phyloP scores from a whole-genome alignment of 495 filamentous ascomycete genomes.

The Penicillium ochrochloron region DNA sequence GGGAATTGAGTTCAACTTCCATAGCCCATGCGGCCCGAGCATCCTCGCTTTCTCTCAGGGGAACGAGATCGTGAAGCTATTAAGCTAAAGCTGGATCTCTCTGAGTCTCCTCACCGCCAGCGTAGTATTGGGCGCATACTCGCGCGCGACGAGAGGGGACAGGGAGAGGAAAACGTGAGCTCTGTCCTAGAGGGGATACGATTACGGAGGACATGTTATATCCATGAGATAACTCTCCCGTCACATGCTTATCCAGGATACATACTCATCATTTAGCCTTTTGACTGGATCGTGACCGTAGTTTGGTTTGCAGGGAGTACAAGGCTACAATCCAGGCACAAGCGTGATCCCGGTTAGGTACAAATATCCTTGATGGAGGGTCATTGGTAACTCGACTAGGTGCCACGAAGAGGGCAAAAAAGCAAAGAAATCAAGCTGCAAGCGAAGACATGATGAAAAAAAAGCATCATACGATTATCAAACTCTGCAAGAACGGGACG shows the following conservation, averaged over 20 bases:
- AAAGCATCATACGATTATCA: neutral
- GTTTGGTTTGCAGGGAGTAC: neutral
- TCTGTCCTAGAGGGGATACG: conserved; percentile 1
- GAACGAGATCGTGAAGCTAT: neutral
- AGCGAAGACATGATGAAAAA: neutral
- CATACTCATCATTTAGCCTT: neutral
- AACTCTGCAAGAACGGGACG: neutral
- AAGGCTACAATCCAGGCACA: neutral
- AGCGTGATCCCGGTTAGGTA: neutral
- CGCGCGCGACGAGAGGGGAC: conserved; percentile 11
- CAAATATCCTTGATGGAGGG: neutral
- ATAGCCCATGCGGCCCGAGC: neutral
- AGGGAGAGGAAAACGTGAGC: conserved; percentile 2
- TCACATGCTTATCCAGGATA: neutral
- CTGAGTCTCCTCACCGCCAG: conserved; percentile 13
- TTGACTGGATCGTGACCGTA: neutral
- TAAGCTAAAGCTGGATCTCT: too few relatives aligned
- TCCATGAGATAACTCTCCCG: neutral
- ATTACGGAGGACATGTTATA: neutral
- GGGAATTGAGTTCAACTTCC: conserved; percentile 5
- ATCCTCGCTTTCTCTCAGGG: neutral
- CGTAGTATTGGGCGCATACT: conserved; percentile 22
- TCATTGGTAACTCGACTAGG: neutral
- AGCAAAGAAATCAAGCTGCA: neutral
- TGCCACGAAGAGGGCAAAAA: neutral